phyloP scores from a whole-genome alignment of 148 eudicot genomes.

The Nepenthes gracilis region DNA sequence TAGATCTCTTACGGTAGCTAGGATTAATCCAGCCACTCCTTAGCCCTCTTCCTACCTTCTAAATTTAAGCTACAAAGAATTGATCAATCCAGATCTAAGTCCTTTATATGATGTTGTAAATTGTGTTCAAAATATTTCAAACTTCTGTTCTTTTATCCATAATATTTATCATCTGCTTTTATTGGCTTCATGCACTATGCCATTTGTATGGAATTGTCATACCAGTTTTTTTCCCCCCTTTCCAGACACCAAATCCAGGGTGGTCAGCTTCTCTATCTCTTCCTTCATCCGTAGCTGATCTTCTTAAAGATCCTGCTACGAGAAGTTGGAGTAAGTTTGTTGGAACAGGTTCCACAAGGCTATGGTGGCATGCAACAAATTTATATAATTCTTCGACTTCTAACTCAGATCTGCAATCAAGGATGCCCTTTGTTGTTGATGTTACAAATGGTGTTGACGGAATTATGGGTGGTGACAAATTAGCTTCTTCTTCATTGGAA shows the following conservation, averaged over 20 bases:
- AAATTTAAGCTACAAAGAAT: too few species aligned
- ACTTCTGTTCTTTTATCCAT: too few species aligned
- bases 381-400: conserved; percentile 17
- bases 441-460: conserved; percentile 20
- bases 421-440: conserved; percentile 24
- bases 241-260: conserved; percentile 63
- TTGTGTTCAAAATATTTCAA: too few species aligned
- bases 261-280: conserved; percentile 36
- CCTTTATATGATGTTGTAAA: too few species aligned
- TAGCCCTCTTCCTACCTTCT: too few species aligned
- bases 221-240: background rate
- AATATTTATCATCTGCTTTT: too few species aligned
- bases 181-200: background rate
- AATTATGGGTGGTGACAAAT: conserved; percentile 12
- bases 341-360: conserved; percentile 49
- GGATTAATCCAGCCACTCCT: too few species aligned
- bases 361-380: conserved; percentile 41
- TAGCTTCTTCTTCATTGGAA: conserved; percentile 19
- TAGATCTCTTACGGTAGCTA: too few species aligned
- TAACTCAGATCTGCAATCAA: conserved; percentile 19
- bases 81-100: too few species aligned
- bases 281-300: conserved; percentile 27
- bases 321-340: conserved; percentile 35
- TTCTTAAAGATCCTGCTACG: conserved; percentile 26
- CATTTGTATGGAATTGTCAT: background rate